These are phyloP conservation scores for Populus pruinosa DNA, from an alignment of 345 rosid species.

Conservation along the genomic window DNA sequence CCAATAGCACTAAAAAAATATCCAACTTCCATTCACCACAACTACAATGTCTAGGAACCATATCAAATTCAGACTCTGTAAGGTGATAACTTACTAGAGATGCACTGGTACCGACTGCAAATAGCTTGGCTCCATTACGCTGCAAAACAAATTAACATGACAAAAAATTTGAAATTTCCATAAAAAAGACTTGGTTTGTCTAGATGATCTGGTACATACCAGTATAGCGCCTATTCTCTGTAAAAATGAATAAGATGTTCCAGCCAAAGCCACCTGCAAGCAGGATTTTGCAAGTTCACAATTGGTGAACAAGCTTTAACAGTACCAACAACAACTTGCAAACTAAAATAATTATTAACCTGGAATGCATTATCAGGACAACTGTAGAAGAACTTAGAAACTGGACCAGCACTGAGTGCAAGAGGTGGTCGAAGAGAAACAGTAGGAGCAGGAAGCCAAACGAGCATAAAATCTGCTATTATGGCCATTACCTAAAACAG, in stretches of 20 bases:
- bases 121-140: constrained; percentile 89
- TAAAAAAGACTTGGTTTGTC: not conserved
- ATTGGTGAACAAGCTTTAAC: not conserved
- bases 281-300: constrained; percentile 5
- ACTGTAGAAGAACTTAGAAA: constrained; percentile 79
- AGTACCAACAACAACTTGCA: not conserved
- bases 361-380: constrained; percentile 99
- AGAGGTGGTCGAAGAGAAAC: constrained; percentile 79
- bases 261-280: constrained; percentile 77
- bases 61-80: not conserved
- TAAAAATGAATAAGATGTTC: constrained; percentile 75
- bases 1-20: not conserved
- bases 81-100: constrained; percentile 55
- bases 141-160: constrained; percentile 35
- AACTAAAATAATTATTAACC: constrained; percentile 37
- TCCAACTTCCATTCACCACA: not conserved
- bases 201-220: constrained; percentile 35
- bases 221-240: constrained; percentile 81
- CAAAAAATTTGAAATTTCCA: not conserved
- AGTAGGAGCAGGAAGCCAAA: constrained; percentile 95
- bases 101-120: constrained; percentile 88
- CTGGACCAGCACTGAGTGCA: constrained; percentile 57
- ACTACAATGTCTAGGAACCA: not conserved
- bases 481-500: constrained; percentile 79
- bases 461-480: constrained; percentile 98